Percentiles rank a stretch among this genome's conserved stretches.
These are phyloP conservation scores for Whalleya microplaca DNA, from an alignment of 2,329 filamentous ascomycete species.

Conservation along the genomic window DNA sequence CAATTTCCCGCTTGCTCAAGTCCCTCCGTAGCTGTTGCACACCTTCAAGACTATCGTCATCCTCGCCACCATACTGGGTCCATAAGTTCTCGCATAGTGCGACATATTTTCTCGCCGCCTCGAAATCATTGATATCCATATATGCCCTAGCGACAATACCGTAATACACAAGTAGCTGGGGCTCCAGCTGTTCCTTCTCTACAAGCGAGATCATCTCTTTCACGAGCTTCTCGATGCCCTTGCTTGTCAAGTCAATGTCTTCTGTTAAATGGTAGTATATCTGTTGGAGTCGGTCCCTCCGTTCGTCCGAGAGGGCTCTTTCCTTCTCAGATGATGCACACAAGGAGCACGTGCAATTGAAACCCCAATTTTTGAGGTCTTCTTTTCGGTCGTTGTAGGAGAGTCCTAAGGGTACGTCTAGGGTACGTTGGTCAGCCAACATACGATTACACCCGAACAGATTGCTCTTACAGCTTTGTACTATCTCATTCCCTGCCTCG, in stretches of 20 bases:
- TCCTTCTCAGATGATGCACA: slow-evolving; percentile 10
- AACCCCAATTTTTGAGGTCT: slow-evolving; percentile 16
- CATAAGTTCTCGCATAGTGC: slow-evolving; percentile 19
- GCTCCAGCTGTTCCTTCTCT: slow-evolving; percentile 13
- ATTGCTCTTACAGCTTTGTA: slow-evolving; percentile 19
- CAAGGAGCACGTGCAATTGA: slow-evolving; percentile 17
- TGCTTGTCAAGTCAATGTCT: slow-evolving; percentile 11
- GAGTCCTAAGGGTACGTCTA: slow-evolving; percentile 21
- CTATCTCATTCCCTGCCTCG: slow-evolving; percentile 19
- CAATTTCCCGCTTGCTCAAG: slow-evolving; percentile 11
- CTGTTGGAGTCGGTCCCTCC: slow-evolving; percentile 8
- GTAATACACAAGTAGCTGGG: slow-evolving; percentile 19
- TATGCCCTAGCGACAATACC: slow-evolving; percentile 19
- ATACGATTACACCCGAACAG: background rate
- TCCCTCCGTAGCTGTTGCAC: slow-evolving; percentile 21
- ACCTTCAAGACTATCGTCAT: slow-evolving; percentile 17
- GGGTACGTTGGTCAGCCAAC: background rate
- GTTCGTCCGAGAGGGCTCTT: slow-evolving; percentile 11
- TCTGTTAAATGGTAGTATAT: slow-evolving; percentile 19
- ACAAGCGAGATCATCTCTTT: slow-evolving; percentile 17
- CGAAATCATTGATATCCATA: slow-evolving; percentile 12
- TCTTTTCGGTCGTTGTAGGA: slow-evolving; percentile 17
- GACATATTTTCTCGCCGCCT: slow-evolving; percentile 15
- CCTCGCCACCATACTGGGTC: slow-evolving; percentile 19
- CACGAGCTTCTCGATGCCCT: background rate